phyloP scores from a whole-genome alignment of 192 early-diverging fungal species.

The Podila clonocystis region DNA sequence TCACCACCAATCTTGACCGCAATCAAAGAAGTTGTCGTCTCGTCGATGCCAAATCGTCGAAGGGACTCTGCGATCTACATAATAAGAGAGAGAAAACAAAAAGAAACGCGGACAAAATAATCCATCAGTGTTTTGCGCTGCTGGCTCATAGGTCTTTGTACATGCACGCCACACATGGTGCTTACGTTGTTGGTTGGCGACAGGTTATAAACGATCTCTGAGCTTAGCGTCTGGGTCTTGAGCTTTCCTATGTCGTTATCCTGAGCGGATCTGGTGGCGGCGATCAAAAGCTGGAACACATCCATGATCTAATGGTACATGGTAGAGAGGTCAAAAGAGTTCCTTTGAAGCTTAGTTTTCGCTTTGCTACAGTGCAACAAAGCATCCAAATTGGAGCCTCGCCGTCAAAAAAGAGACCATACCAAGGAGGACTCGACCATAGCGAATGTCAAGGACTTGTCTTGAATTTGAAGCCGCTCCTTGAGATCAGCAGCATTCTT shows the following conservation, averaged over 20 bases:
- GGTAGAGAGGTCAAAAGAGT: background rate
- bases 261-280: slow-evolving; percentile 60
- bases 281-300: slow-evolving; percentile 59
- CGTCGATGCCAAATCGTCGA: slow-evolving; percentile 59
- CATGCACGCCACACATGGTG: background rate
- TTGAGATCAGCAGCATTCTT: slow-evolving; percentile 46
- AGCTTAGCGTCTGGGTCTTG: slow-evolving; percentile 63
- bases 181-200: slow-evolving; percentile 64
- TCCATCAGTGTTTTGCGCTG: background rate
- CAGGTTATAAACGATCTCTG: slow-evolving; percentile 69
- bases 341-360: too few relatives aligned
- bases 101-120: slow-evolving; percentile 5
- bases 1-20: slow-evolving; percentile 59
- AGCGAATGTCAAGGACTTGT: slow-evolving; percentile 38
- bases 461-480: slow-evolving; percentile 34
- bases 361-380: too few relatives aligned
- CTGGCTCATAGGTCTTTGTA: background rate
- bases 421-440: slow-evolving; percentile 42
- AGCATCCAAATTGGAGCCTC: too few relatives aligned
- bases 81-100: background rate
- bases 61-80: slow-evolving; percentile 64
- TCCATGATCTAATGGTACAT: slow-evolving; percentile 54
- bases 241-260: slow-evolving; percentile 56
- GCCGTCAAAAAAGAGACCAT: background rate
- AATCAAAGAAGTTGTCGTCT: slow-evolving; percentile 54